Evolutionary conservation across 1,139 yeast genomes (phyloP).

Genomic region (Sugiyamaella japonica): DNA sequence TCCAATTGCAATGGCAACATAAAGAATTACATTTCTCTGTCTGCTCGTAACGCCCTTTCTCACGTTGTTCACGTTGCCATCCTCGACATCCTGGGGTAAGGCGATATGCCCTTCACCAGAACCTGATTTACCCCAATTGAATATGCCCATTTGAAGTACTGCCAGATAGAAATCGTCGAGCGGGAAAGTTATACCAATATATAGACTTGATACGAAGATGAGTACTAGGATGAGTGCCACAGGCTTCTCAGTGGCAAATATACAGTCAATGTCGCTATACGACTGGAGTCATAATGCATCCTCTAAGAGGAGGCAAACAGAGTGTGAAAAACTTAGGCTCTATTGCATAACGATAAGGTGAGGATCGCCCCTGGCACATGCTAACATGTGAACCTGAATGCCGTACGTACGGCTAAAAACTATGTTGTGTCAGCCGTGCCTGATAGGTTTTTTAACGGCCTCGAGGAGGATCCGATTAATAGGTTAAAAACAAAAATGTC

Average conservation of each 20-base stretch:
- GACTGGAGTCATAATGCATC: too few species aligned
- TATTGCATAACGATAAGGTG: background rate
- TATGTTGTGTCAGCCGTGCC: background rate
- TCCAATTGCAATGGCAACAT: constrained; percentile 6
- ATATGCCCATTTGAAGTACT: constrained; percentile 2
- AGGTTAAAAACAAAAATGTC: constrained; percentile 10
- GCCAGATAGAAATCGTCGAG: too few species aligned
- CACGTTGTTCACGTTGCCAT: background rate
- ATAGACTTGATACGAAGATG: too few species aligned
- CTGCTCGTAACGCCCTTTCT: background rate
- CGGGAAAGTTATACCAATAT: too few species aligned
- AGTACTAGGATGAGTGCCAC: too few species aligned
- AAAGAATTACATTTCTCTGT: constrained; percentile 4
- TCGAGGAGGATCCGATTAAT: too few species aligned
- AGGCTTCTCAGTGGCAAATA: background rate
- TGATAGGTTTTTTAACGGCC: background rate
- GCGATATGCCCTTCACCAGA: constrained; percentile 7
- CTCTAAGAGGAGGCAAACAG: background rate
- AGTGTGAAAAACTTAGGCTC: background rate
- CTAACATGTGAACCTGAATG: background rate
- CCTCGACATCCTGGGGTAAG: constrained; percentile 5
- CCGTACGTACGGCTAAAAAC: constrained; percentile 5
- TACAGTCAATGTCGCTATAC: too few species aligned
- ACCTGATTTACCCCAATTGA: constrained; percentile 1
- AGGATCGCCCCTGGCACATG: background rate